Percentiles rank a stretch among this genome's conserved stretches.
These are phyloP conservation scores for Cytospora chrysosperma DNA, from an alignment of 2,329 filamentous ascomycete species.

Conservation along the genomic window DNA sequence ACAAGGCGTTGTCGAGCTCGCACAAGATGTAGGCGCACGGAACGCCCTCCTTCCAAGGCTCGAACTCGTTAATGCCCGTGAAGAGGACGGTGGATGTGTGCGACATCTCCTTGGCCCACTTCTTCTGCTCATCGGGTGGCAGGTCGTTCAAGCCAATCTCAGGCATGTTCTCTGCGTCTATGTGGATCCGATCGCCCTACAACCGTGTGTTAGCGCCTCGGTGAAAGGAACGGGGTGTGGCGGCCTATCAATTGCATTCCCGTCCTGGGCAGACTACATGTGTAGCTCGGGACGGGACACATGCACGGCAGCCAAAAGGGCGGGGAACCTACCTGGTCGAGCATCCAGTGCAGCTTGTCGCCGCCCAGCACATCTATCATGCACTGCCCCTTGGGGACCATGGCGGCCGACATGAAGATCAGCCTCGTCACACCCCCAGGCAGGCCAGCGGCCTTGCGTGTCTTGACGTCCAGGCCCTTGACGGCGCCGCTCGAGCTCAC, in stretches of 20 bases:
- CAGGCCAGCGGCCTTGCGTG: slow-evolving; percentile 33
- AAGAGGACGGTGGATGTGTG: slow-evolving; percentile 24
- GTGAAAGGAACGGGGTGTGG: background rate
- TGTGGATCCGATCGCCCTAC: slow-evolving; percentile 24
- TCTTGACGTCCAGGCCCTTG: slow-evolving; percentile 35
- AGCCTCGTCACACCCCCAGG: slow-evolving; percentile 39
- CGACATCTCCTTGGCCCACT: slow-evolving; percentile 22
- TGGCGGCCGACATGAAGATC: slow-evolving; percentile 37
- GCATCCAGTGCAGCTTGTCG: slow-evolving; percentile 24
- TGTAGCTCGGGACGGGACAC: background rate
- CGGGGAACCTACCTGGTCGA: slow-evolving; percentile 15
- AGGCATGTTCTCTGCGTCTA: slow-evolving; percentile 11
- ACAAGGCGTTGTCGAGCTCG: slow-evolving; percentile 22
- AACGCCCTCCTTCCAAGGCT: slow-evolving; percentile 23
- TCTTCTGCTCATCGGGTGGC: slow-evolving; percentile 6
- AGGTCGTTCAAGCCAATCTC: slow-evolving; percentile 24
- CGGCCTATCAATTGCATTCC: too few relatives aligned
- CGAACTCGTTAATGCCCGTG: slow-evolving; percentile 18
- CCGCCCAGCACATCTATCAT: slow-evolving; percentile 24
- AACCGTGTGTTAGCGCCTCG: background rate
- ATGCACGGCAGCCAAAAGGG: background rate
- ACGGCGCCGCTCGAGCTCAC: slow-evolving; percentile 40
- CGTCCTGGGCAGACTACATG: too few relatives aligned
- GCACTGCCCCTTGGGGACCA: slow-evolving; percentile 30
- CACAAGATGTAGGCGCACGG: slow-evolving; percentile 25